Evolutionary conservation across 2,329 filamentous ascomycete species (phyloP), one percentile per base, ranked within the genome.

Genomic region (Xylariomycetidae sp.): DNA sequence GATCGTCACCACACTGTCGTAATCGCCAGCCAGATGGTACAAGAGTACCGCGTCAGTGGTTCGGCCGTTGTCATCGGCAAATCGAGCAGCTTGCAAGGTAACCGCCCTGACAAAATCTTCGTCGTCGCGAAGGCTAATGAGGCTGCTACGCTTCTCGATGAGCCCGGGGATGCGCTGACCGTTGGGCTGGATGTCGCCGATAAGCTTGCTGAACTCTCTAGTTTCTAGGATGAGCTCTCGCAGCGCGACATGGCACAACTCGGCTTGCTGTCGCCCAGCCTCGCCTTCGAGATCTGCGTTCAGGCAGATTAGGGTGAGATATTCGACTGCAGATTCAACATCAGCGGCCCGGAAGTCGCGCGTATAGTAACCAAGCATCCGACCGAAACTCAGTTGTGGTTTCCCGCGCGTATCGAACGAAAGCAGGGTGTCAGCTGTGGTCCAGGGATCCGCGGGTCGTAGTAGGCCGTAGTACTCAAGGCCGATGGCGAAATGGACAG

Each of bases 191-290:
- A 98, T 88, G 57, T 98, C 94, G 33, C 94, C 92, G 30, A 98
- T 80, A 11, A 98, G 70, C 53, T 88, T 85, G 53, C 89, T 90
- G 61, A 97, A 98, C 56, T 98, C 92, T 46, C 90, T 80, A 14
- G 89, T 95, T 64, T 98, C 92, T n/a, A 98, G 72, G 16, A 96
- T 88, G 36, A 97, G 80, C 61, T 97, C 92, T 22, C 89, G 85
- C 37, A 98, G 70, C 6, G 88, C 90, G 60, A 95, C 88, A 59
- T 96, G 88, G 61, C 90, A 97, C 23, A 96, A 76, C 30, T 76
- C 78, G 33, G 81, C 77, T 56, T 95, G 90, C 27, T 82, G 81
- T 40, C 77, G 79, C 36, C 88, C 88, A 5, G 82, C 70, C 36
- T 85, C 76, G 14, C 82, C 84, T 16, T 73, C 76, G 27, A 94